phyloP scores from a whole-genome alignment of 2,329 filamentous ascomycete genomes.

The Claviceps africana region DNA sequence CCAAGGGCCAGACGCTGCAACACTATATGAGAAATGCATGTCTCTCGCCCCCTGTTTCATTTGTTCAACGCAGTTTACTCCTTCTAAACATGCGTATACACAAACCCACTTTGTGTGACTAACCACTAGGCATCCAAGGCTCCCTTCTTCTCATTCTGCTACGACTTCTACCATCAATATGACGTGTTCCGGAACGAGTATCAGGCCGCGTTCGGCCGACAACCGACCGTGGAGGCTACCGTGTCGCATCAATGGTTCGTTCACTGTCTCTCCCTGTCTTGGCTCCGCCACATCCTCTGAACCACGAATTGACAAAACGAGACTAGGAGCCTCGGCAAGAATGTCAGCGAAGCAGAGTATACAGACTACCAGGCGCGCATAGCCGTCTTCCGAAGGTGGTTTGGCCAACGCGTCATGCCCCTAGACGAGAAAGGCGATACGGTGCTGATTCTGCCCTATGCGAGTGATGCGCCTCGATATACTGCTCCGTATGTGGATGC shows the following conservation, averaged over 20 bases:
- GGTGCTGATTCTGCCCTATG: constrained; percentile 13
- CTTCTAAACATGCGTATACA: neutral
- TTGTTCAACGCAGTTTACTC: neutral
- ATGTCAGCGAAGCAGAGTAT: constrained; percentile 12
- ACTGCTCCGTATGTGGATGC: constrained; percentile 1
- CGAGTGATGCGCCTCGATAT: constrained; percentile 10
- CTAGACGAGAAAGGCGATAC: constrained; percentile 7
- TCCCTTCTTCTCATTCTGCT: constrained; percentile 17
- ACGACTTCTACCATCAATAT: constrained; percentile 20
- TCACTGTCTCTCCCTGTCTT: neutral
- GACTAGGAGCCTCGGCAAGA: constrained; percentile 13
- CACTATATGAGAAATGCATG: constrained; percentile 18
- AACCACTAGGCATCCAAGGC: constrained; percentile 9
- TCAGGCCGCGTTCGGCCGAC: constrained; percentile 9
- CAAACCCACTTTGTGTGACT: neutral
- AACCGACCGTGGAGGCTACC: constrained; percentile 17
- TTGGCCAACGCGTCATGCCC: constrained; percentile 14
- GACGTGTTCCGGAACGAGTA: constrained; percentile 16
- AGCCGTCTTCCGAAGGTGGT: constrained; percentile 19
- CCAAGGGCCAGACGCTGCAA: constrained; percentile 11
- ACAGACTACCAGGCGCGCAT: constrained; percentile 12
- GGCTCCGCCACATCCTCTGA: neutral
- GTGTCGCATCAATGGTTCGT: constrained; percentile 17
- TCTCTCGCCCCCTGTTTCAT: neutral
- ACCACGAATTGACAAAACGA: neutral